Evolutionary conservation across 495 filamentous ascomycete species (phyloP), one percentile per base, ranked within the genome.

Genomic region (Penicillium arizonense): DNA sequence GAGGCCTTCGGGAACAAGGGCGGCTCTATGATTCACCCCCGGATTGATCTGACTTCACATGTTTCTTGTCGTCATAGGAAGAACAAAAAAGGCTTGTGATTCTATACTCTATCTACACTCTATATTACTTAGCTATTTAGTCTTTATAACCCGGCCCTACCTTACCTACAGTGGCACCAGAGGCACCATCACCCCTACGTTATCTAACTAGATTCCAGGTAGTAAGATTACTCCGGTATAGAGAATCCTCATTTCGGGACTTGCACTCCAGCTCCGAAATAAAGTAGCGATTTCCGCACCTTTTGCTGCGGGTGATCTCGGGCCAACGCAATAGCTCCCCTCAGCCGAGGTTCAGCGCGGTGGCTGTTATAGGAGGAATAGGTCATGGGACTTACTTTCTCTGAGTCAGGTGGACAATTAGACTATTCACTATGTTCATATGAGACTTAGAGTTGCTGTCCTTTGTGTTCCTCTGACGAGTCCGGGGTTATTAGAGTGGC

Each of bases 1-100:
- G 63, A 67, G 63, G 63, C 63, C 60, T 62, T 67, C 63, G 63
- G 63, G 56, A 59, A 62, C 44, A 57, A 61, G 58, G 57, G 57
- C 60, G 60, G 60, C 57, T 50, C 46, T 44, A 51, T 21, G 40
- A 33, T 33, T 54, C 37, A 40, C 41, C 47, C 46, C 56, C 47
- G 44, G 58, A 57, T 56, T 52, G 57, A 57, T 59, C 57, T 53
- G 47, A 55, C 46, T 64, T 64, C 58, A 64, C 61, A 64, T 64
- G 61, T 44, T 18, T 44, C 20, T 36, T 53, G 49, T 62, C 59
- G 56, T 62, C 59, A 62, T 62, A 50, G 40, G 13, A 35, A 53
- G 21, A 16, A 18, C 40, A 33, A 40, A 26, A 26, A 20, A 37
- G 21, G 41, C 53, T 56, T 56, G 47, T 56, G 53, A 56, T 36